Percentiles rank a stretch among this genome's conserved stretches.
Conservation (phyloP, 352 stramenopile genomes). For the Globisporangium megalacanthum region DNA sequence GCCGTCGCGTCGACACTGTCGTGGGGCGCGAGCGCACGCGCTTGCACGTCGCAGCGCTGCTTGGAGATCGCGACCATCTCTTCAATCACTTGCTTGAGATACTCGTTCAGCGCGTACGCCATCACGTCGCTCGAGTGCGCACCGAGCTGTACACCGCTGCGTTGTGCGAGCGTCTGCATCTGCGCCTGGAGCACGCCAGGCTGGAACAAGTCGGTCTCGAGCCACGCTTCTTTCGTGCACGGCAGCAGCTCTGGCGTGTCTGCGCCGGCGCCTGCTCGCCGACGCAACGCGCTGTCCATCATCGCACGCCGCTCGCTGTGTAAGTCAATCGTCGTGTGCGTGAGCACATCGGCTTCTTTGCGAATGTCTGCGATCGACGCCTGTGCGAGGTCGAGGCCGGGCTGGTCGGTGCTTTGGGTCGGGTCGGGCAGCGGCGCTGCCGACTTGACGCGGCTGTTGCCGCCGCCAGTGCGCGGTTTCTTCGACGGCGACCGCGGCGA, state of each 20-base stretch:
- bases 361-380: constrained; percentile 68
- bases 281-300: constrained; percentile 52
- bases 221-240: constrained; percentile 75
- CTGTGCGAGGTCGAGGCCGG: constrained; percentile 49
- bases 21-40: constrained; percentile 41
- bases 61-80: constrained; percentile 83
- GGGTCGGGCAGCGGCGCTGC: constrained; percentile 23
- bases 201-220: constrained; percentile 81
- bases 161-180: constrained; percentile 45
- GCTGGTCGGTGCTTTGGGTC: constrained; percentile 22
- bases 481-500: constrained; percentile 75
- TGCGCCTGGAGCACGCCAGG: constrained; percentile 44
- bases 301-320: constrained; percentile 69
- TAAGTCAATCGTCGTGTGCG: constrained; percentile 77
- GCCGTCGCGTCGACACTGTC: constrained; percentile 29
- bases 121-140: constrained; percentile 67
- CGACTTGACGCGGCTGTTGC: constrained; percentile 33
- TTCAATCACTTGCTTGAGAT: constrained; percentile 82
- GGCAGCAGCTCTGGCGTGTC: constrained; percentile 47
- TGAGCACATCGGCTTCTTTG: constrained; percentile 80
- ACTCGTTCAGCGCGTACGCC: constrained; percentile 78
- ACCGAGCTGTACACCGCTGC: constrained; percentile 51
- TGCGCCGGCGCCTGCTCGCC: background rate
- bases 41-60: constrained; percentile 54
- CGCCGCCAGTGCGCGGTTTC: constrained; percentile 38